phyloP scores from a whole-genome alignment of 2,329 filamentous ascomycete genomes.

The Lomentospora prolificans region DNA sequence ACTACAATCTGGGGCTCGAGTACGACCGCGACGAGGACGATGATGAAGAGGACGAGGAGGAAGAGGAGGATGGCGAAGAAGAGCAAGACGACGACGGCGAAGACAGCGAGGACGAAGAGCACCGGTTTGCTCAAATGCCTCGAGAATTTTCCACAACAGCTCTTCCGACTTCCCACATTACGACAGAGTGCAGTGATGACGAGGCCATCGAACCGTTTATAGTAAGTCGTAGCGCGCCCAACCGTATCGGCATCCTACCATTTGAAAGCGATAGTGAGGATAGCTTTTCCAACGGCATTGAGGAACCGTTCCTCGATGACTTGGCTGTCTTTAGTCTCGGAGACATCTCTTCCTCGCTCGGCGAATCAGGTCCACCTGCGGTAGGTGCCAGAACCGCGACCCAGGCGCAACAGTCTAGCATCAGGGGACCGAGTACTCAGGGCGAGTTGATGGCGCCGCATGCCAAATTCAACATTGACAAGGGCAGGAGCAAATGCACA shows the following conservation, averaged over 20 bases:
- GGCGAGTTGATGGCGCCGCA: constrained; percentile 59
- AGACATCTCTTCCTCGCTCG: background rate
- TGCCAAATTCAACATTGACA: constrained; percentile 75
- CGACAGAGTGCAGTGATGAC: constrained; percentile 41
- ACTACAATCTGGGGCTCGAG: constrained; percentile 19
- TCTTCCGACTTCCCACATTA: constrained; percentile 41
- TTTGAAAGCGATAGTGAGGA: constrained; percentile 41
- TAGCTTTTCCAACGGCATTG: constrained; percentile 18
- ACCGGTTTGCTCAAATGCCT: constrained; percentile 39
- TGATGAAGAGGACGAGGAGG: constrained; percentile 32
- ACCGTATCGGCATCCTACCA: constrained; percentile 44
- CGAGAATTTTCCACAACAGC: constrained; percentile 37
- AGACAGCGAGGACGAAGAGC: constrained; percentile 15
- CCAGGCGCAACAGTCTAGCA: constrained; percentile 25
- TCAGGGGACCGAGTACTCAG: constrained; percentile 45
- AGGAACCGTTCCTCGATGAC: constrained; percentile 18
- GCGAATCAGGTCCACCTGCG: constrained; percentile 14
- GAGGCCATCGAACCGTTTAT: constrained; percentile 22
- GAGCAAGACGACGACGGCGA: constrained; percentile 26
- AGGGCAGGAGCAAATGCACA: constrained; percentile 73
- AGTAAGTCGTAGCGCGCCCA: constrained; percentile 30
- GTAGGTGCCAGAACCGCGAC: constrained; percentile 15
- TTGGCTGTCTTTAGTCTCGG: constrained; percentile 8
- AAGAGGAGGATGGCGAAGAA: constrained; percentile 25
- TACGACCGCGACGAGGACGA: constrained; percentile 34